Evolutionary conservation across 2,329 filamentous ascomycete genomes (phyloP), one percentile per base, ranked within the genome.

Genomic region (Penicillium sp.): DNA sequence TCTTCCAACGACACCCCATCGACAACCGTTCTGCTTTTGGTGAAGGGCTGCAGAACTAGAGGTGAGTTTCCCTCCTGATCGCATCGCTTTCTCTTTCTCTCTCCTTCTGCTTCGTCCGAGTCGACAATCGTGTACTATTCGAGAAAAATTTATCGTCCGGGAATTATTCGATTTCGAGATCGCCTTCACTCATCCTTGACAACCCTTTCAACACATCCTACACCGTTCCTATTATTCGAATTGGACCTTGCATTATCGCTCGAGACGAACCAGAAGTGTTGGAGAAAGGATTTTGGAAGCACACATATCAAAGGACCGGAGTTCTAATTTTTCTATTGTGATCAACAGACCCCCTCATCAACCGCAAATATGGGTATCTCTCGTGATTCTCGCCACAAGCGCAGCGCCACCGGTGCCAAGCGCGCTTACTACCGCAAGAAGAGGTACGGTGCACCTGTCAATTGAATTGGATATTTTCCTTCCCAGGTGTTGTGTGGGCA

Each of bases 331-430:
- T 53, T 31, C 53, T 54, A 29, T 51, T 54, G 47, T 53, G 53
- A 49, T 48, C 49, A 51, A 59, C 68, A 77, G 75, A 75, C 73
- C 74, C 70, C 67, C 72, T 67, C 79, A 88, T 84, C 84, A 83
- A 84, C 82, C 82, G 87, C 87, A 89, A 90, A 88, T 84, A 93
- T 93, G 89, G 90, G 94, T 99, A 97, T 99, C 85, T 97, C 93
- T 83, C 90, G 94, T 85, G 93, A 97, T 85, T 96, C 92, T 81
- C 92, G 94, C 85, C 94, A 99, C 89, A 99, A 99, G 90, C 92
- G 94, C 84, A 92, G 92, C 82, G 92, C 93, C 81, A 90, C 95
- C 80, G 95, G 94, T 86, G 94, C 95, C 77, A 99, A 99, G 89
- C 88, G 89, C 80, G 85, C 89, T 82, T 89, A 88, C 83, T 94